Evolutionary conservation across 169 alveolate genomes (phyloP), one percentile per base, ranked within the genome.

Genomic region (Plasmodium gaboni): DNA sequence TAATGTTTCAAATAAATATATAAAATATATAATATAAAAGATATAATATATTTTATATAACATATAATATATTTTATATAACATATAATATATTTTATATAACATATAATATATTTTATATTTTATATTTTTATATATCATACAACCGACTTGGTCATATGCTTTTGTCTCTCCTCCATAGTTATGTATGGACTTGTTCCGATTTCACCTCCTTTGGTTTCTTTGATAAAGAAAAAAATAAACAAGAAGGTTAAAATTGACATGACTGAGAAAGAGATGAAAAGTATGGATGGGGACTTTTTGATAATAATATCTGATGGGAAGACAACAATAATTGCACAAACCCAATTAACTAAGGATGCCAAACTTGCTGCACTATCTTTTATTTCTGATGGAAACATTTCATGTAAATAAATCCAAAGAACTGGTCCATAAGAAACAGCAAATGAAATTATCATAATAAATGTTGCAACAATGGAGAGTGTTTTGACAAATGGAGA

Each of bases 391-490:
- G 93, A 80, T 0, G 98, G 96, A 91, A 88, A 93, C 65, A 95
- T 95, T 90, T 96, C 98, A 70, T 93, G 94, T 15, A 96, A 73
- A 83, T 95, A 95, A 8, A 96, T 94, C 97, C 97, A 96, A 69
- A 94, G 80, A 48, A 95, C 95, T 2, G 97, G 96, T n/a, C 98
- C 98, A 73, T 94, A 92, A 1, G 96, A 95, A 4, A 95, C 91
- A 19, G 97, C 96, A 87, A 96, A 96, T 61, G 95, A 95, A 50
- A 94, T 65, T 12, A 94, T 91, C 91, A 94, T 95, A 15, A 95
- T 87, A 61, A 93, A 72, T 9, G 94, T 88, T 69, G 96, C 95
- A 15, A 51, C 74, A 1, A 88, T 92, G 2, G 95, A 53, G 19
- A 78, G n/a, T 0, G 24, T 44, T 17, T 83, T 76, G 24, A 92